Base-by-base conservation (phyloP, 176 grass and related monocot genomes). In the Thinopyrum elongatum region DNA sequence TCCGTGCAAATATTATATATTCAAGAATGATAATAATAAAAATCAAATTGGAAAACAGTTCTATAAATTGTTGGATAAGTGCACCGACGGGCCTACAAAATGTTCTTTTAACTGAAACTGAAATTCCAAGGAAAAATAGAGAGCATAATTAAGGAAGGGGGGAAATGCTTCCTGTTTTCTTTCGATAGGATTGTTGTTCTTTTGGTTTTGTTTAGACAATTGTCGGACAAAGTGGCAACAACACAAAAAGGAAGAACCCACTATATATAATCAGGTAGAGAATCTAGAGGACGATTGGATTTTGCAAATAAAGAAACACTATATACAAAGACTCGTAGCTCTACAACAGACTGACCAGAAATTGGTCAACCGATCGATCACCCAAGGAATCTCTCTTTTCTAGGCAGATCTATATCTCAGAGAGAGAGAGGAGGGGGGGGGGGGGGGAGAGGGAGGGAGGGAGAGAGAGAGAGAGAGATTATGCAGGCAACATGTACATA, bases 371-470 rank as follows among this genome's bases (percentile, higher is more conserved):
- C 36, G 44, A 55, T 6, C 63, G 51, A 80, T 81, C 80, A 82
- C 16, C 64, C 60, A 72, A 61, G 59, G 35, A 74, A 76, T 6
- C 7, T 53, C 39, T 76, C 29, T 55, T 64, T 57, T 49, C 61
- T 39, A 62, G 41, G 61, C 76, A 84, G 76, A 91, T 80, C 70
- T 76, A 60, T 26, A 42, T 2, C 77, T 44, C 6, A 62, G 11
- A 46, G 69, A 30, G 42, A 69, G 57, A 74, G 60, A n/a, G n/a
- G n/a, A n/a, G n/a, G n/a, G n/a, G n/a, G n/a, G n/a, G n/a, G n/a
- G n/a, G n/a, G n/a, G n/a, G n/a, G n/a, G n/a, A 60, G 17, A 89
- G 60, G 27, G 39, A 41, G 21, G 78, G 44, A 21, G 7, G 28
- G 62, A 74, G 27, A 46, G 38, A 39, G 41, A 51, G 44, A 80